phyloP scores from a whole-genome alignment of 202 grass and related monocot genomes.

The Saccharum hybrid region DNA sequence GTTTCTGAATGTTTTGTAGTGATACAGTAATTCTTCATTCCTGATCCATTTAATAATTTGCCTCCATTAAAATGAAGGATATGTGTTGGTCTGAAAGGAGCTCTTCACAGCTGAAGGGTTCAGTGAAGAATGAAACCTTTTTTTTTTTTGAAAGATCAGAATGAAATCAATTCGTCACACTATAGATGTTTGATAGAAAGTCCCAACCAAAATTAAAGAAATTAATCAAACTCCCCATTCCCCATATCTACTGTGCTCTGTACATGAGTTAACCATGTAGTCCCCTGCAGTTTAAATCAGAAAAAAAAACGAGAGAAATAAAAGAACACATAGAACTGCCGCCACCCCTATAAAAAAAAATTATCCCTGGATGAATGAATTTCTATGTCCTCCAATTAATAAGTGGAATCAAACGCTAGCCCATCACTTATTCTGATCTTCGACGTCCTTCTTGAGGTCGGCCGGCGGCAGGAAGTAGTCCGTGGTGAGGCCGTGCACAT shows the following conservation, averaged over 20 bases:
- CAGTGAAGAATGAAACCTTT: neutral
- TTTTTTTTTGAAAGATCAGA: neutral
- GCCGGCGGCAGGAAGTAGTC: conserved; percentile 85
- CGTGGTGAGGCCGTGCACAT: conserved; percentile 60
- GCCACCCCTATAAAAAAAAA: conserved; percentile 6
- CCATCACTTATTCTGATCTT: conserved; percentile 15
- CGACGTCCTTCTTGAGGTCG: conserved; percentile 57
- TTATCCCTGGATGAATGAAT: conserved; percentile 28
- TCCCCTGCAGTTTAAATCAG: conserved; percentile 11
- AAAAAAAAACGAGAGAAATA: neutral
- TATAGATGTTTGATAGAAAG: neutral
- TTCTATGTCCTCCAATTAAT: conserved; percentile 11
- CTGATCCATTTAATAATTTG: too few species aligned
- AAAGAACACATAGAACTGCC: conserved; percentile 25
- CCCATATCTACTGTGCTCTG: conserved; percentile 24
- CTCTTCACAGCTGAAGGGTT: neutral
- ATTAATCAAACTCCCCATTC: neutral
- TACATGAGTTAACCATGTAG: conserved; percentile 27
- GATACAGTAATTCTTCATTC: conserved; percentile 1
- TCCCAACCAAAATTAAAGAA: neutral
- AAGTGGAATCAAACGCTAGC: conserved; percentile 22
- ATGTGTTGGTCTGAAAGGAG: neutral
- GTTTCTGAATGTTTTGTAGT: conserved; percentile 18
- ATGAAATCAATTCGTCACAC: neutral
- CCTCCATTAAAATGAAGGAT: neutral